These are phyloP conservation scores for Vanrija sp. DNA, from an alignment of 1,284 basidiomycete genomes.

Conservation along the genomic window DNA sequence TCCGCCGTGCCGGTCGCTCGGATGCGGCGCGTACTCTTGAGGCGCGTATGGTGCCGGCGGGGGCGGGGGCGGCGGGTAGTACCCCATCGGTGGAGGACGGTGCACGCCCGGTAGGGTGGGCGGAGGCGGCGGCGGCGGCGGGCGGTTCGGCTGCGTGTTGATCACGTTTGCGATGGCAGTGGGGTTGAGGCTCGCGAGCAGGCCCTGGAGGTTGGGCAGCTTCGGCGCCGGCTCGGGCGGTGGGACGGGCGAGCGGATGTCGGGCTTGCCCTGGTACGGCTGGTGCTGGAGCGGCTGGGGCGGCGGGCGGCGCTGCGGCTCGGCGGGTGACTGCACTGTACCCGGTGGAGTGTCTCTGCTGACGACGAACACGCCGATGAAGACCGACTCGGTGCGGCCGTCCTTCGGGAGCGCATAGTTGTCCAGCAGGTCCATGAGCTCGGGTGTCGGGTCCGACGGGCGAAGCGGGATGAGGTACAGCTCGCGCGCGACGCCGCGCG, in stretches of 20 bases:
- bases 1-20: no score
- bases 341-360: constrained; percentile 55
- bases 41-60: no score
- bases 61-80: no score
- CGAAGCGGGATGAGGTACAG: constrained; percentile 80
- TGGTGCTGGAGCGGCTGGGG: constrained; percentile 37
- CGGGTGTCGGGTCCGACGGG: constrained; percentile 66
- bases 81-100: no score
- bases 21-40: no score
- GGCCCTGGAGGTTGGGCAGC: constrained; percentile 38
- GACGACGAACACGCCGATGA: constrained; percentile 78
- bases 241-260: constrained; percentile 15
- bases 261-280: constrained; percentile 1
- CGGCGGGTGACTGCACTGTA: constrained; percentile 1
- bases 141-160: no score
- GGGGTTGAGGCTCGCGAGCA: constrained; percentile 41
- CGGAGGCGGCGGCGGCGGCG: no score
- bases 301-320: constrained; percentile 29
- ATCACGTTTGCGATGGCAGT: constrained; percentile 14
- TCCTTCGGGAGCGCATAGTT: constrained; percentile 61
- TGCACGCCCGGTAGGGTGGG: no score
- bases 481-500: constrained; percentile 73
- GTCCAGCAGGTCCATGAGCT: constrained; percentile 80
- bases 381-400: constrained; percentile 59
- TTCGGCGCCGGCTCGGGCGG: constrained; percentile 6